Conservation (phyloP, 2,329 filamentous ascomycete species). For the Pseudogymnoascus sp. region DNA sequence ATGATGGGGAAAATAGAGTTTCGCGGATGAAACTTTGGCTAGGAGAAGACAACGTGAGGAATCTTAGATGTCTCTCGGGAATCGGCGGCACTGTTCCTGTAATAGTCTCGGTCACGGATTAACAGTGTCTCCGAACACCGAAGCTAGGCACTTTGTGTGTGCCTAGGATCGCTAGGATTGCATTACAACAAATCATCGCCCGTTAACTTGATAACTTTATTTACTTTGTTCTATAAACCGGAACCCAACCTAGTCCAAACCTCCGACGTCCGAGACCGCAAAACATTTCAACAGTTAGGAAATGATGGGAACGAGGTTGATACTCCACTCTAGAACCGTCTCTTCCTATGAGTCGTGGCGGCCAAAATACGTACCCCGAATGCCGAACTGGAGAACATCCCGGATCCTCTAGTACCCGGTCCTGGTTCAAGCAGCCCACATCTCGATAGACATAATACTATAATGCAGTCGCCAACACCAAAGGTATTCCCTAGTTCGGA, state of each 20-base stretch:
- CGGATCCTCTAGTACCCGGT: not conserved
- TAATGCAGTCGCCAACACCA: not conserved
- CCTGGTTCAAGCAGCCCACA: not conserved
- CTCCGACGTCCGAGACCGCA: not conserved
- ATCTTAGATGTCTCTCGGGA: not conserved
- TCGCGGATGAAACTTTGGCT: not conserved
- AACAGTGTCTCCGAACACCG: not conserved
- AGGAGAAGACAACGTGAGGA: not conserved
- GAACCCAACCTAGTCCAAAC: not conserved
- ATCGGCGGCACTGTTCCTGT: not conserved
- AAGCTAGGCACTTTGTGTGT: not conserved
- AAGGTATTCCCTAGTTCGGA: not conserved
- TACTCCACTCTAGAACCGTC: not conserved
- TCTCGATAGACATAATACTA: not conserved
- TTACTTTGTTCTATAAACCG: not conserved
- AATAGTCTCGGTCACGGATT: not conserved
- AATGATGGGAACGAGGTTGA: not conserved
- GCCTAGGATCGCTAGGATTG: not conserved
- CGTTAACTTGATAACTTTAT: not conserved
- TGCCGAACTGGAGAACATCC: not conserved
- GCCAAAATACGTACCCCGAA: not conserved
- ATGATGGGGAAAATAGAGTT: not conserved
- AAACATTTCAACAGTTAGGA: not conserved
- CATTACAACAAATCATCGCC: not conserved
- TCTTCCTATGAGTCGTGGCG: not conserved